Base-by-base conservation (phyloP, 2,329 filamentous ascomycete species). In the Dothistroma septosporum region DNA sequence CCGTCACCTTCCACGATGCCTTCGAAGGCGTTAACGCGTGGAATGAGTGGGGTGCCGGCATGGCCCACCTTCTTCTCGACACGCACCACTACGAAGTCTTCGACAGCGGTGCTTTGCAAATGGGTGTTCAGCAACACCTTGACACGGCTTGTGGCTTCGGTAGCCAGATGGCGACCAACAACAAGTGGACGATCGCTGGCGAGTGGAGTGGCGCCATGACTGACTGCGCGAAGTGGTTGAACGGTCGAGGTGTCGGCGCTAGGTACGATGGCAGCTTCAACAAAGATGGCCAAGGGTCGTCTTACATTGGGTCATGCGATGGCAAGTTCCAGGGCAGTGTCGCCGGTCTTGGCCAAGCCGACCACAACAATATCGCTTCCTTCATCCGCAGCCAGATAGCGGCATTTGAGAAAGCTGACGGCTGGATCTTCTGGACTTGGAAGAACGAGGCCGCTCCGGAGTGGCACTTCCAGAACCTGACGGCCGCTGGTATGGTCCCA, bases 391-490 rank as follows among this genome's bases (percentile, higher is more conserved):
- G 79, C 9, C 78, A 81, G 66, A 75, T 81, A 3, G 75, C 77
- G 41, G 79, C 76, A 0, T 81, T 74, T 58, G 79, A 81, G 71
- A 78, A 78, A 72, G 77, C 76, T 4, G 72, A 64, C 2, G 79
- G 79, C 1, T 81, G 79, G 79, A 78, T 80, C 65, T 80, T 79
- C 70, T 81, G 79, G 79, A 78, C 76, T 4, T 80, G 78, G 78
- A 80, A 80, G 74, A 80, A 77, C 0, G 79, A 81, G 67, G 73
- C 73, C 24, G 77, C 78, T 35, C 78, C 79, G 2, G 79, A 80
- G 64, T 80, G 79, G 78, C 76, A 81, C 59, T 79, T 80, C 76
- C 66, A 79, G 67, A 73, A 75, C 22, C 66, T 80, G 60, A 65
- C 77, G 14, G 70, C 69, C 28, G 75, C 74, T 33, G 78, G 78